Conservation (phyloP, 2,329 filamentous ascomycete species). For the Hypomyces perniciosus region DNA sequence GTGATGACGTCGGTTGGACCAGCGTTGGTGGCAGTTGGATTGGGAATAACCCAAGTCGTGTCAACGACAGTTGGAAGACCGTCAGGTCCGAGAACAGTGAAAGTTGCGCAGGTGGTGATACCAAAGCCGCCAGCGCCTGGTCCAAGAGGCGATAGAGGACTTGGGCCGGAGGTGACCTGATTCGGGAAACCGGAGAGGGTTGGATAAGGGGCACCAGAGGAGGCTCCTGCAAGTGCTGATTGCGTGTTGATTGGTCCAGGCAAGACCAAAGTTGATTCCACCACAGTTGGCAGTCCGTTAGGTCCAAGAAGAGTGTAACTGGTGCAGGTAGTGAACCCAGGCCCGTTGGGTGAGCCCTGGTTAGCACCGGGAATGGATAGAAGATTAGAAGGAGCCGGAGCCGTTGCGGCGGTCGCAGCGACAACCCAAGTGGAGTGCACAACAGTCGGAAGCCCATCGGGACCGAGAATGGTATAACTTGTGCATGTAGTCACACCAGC, state of each 20-base stretch:
- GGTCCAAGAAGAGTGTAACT: slow-evolving; percentile 24
- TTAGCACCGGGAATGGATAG: slow-evolving; percentile 3
- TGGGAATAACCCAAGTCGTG: slow-evolving; percentile 21
- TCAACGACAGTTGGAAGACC: slow-evolving; percentile 11
- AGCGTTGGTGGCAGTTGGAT: slow-evolving; percentile 8
- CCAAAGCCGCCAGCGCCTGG: not conserved
- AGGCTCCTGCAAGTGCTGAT: not conserved
- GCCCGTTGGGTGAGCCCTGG: slow-evolving; percentile 8
- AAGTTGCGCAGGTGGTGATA: slow-evolving; percentile 2
- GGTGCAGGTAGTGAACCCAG: slow-evolving; percentile 12
- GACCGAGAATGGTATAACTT: slow-evolving; percentile 24
- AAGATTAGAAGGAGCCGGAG: not conserved
- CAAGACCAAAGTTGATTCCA: slow-evolving; percentile 28
- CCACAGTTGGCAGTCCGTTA: slow-evolving; percentile 26
- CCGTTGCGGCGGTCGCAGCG: not conserved
- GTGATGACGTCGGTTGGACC: not conserved
- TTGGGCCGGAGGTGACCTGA: not conserved
- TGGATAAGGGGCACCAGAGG: not conserved
- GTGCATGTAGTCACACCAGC: slow-evolving; percentile 14
- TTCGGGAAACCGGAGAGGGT: not conserved
- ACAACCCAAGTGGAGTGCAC: slow-evolving; percentile 30
- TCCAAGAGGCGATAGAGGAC: not conserved
- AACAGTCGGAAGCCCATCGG: slow-evolving; percentile 29
- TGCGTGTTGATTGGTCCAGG: slow-evolving; percentile 14
- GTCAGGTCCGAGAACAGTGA: slow-evolving; percentile 11